Percentiles rank a stretch among this genome's conserved stretches.
phyloP scores from a whole-genome alignment of 768 basidiomycete species.

The Tylopilus subfusipes region DNA sequence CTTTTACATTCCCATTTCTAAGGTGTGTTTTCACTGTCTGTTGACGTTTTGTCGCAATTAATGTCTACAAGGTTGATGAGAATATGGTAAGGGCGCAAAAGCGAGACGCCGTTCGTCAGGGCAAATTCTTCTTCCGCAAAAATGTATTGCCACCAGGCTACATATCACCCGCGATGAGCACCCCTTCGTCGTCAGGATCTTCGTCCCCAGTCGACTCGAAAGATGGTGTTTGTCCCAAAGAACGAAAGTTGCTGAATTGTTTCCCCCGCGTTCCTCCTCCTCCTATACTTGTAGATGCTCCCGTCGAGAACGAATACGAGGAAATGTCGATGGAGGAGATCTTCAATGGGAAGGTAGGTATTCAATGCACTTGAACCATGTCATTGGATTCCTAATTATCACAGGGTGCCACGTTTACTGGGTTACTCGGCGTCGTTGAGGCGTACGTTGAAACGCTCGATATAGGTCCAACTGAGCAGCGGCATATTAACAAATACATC shows the following conservation, averaged over 20 bases:
- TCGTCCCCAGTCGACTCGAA: conserved; percentile 36
- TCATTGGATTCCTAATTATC: conserved; percentile 1
- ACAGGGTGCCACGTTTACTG: conserved; percentile 68
- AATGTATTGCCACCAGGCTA: conserved; percentile 64
- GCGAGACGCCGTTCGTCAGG: conserved; percentile 68
- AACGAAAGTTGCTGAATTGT: conserved; percentile 68
- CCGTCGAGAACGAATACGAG: conserved; percentile 80
- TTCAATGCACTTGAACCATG: neutral
- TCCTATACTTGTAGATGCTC: conserved; percentile 46
- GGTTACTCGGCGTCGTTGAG: conserved; percentile 75
- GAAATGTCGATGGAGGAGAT: conserved; percentile 93
- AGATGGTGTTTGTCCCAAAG: conserved; percentile 44
- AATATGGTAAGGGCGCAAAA: conserved; percentile 92
- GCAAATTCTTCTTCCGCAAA: conserved; percentile 89
- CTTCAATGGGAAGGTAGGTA: conserved; percentile 82
- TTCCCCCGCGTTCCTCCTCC: conserved; percentile 53
- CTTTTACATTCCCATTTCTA: conserved; percentile 96
- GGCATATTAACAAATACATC: conserved; percentile 71
- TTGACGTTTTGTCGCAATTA: neutral
- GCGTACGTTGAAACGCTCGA: conserved; percentile 87
- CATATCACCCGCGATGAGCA: conserved; percentile 37
- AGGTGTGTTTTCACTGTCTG: conserved; percentile 44
- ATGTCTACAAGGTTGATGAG: conserved; percentile 74
- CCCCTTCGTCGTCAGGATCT: conserved; percentile 42
- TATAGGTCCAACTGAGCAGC: conserved; percentile 55